Evolutionary conservation across 345 rosid species (phyloP).

Genomic region (Sisymbrium irio): DNA sequence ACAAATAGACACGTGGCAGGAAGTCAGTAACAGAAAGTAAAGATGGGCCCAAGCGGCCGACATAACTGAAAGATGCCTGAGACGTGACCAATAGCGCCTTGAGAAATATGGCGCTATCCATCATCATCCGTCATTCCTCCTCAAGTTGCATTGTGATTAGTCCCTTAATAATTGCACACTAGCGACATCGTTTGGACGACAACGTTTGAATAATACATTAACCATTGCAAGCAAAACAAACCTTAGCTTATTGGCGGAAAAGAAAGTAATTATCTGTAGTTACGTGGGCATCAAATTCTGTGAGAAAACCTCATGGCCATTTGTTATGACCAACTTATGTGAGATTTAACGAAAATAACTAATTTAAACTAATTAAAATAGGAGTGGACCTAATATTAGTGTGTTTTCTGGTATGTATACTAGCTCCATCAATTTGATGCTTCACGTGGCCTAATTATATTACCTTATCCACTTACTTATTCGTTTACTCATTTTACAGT

Average conservation of each 20-base stretch:
- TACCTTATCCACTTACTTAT: not conserved
- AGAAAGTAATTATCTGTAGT: not conserved
- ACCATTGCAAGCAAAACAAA: not conserved
- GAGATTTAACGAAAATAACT: constrained; percentile 23
- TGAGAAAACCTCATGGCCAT: not conserved
- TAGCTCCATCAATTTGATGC: not conserved
- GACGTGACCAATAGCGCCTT: constrained; percentile 22
- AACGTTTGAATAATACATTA: not conserved
- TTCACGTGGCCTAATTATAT: constrained; percentile 24
- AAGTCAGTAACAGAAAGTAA: not conserved
- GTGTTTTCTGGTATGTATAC: constrained; percentile 3
- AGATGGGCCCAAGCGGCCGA: constrained; percentile 18
- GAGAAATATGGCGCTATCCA: not conserved
- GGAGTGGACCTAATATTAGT: constrained; percentile 19
- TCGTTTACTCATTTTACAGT: not conserved
- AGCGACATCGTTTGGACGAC: not conserved
- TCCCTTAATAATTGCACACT: constrained; percentile 7
- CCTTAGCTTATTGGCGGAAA: not conserved
- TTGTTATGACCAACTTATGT: constrained; percentile 6
- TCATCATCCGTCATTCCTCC: not conserved
- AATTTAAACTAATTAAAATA: constrained; percentile 15
- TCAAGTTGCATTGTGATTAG: constrained; percentile 6
- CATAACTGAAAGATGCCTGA: constrained; percentile 29
- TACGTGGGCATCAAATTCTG: not conserved
- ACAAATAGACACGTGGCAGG: constrained; percentile 6